Evolutionary conservation across 495 filamentous ascomycete genomes (phyloP).

Genomic region (Aspergillus campestris): DNA sequence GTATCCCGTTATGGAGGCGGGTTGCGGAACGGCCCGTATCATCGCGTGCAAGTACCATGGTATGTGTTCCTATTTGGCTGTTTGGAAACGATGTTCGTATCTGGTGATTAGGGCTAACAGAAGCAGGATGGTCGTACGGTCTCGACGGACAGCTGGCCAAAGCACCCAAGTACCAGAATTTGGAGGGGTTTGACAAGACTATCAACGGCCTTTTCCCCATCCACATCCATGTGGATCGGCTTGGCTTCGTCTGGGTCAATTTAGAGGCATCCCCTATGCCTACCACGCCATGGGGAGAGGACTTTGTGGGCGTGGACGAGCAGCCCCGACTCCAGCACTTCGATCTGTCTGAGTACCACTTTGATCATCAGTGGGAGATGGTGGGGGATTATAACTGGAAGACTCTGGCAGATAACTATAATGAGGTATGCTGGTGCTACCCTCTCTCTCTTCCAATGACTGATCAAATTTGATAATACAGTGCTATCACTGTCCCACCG

Average conservation of each 20-base stretch:
- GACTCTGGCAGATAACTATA: slow-evolving; percentile 54
- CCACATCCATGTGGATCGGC: slow-evolving; percentile 40
- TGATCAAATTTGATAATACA: too few species aligned
- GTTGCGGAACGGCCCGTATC: slow-evolving; percentile 37
- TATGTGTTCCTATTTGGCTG: too few species aligned
- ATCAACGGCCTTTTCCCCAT: slow-evolving; percentile 36
- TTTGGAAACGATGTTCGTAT: too few species aligned
- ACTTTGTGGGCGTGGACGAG: slow-evolving; percentile 35
- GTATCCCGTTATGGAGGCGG: slow-evolving; percentile 42
- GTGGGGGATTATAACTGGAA: slow-evolving; percentile 47
- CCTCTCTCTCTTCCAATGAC: too few species aligned
- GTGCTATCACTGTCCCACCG: slow-evolving; percentile 52
- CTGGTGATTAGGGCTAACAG: too few species aligned
- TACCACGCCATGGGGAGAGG: slow-evolving; percentile 36
- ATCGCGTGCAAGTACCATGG: slow-evolving; percentile 51
- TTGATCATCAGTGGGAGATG: slow-evolving; percentile 48
- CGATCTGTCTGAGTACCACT: slow-evolving; percentile 49
- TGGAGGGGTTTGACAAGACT: slow-evolving; percentile 43
- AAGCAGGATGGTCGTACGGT: slow-evolving; percentile 35
- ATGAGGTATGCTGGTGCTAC: too few species aligned
- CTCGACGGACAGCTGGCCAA: slow-evolving; percentile 50
- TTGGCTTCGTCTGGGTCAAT: slow-evolving; percentile 47
- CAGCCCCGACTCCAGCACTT: slow-evolving; percentile 41
- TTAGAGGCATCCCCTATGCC: slow-evolving; percentile 35
- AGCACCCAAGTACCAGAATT: slow-evolving; percentile 43